Evolutionary conservation across 495 filamentous ascomycete genomes (phyloP).

Genomic region (Penicillium samsonianum): DNA sequence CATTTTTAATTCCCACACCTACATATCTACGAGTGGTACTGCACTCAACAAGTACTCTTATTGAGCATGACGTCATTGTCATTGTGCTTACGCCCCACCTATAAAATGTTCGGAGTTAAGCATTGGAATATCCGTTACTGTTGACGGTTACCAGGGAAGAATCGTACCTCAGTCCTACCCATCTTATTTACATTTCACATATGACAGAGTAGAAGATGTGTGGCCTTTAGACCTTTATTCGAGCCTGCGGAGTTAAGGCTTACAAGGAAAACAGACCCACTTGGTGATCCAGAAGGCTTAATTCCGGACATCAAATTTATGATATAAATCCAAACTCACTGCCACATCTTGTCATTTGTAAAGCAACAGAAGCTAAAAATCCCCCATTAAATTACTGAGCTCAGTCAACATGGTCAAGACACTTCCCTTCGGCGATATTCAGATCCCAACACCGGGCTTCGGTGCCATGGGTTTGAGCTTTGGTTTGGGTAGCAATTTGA

Average conservation of each 20-base stretch:
- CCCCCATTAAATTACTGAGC: not conserved
- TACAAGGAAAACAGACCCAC: not conserved
- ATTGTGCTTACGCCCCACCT: not conserved
- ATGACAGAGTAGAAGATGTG: no score
- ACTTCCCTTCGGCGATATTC: slow-evolving; percentile 41
- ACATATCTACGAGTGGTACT: no score
- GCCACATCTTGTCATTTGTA: not conserved
- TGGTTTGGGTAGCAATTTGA: slow-evolving; percentile 43
- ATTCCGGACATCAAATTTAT: not conserved
- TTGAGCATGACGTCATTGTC: no score
- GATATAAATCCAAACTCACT: not conserved
- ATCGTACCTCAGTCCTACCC: no score
- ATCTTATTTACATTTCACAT: no score
- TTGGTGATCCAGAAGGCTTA: not conserved
- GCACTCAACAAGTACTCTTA: no score
- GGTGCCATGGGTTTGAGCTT: slow-evolving; percentile 51
- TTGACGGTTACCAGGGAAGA: no score
- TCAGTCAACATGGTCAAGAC: slow-evolving; percentile 42
- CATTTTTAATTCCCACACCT: no score
- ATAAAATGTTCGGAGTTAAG: no score
- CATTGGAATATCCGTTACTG: no score
- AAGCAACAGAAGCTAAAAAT: not conserved
- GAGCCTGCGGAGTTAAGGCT: not conserved
- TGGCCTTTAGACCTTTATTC: not conserved
- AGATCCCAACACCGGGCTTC: slow-evolving; percentile 46